Evolutionary conservation across 1,139 yeast species (phyloP), one percentile per base, ranked within the genome.

Genomic region (Yamadazyma siamensis): DNA sequence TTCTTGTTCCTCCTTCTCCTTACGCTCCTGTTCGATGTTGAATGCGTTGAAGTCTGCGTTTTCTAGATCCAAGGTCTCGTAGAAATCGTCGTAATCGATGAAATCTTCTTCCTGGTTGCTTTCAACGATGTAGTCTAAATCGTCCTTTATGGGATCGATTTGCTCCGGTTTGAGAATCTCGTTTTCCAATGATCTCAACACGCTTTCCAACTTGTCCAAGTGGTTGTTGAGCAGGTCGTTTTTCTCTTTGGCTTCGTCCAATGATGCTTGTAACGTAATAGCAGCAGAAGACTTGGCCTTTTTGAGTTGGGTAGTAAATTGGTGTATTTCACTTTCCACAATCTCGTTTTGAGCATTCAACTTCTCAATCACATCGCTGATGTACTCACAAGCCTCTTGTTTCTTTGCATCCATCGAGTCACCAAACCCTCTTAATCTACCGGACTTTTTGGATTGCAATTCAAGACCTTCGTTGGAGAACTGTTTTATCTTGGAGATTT

Each of bases 101-200:
- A 88, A 94, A 49, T 89, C 96, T n/a, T 81, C 95, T 35, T 88
- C 96, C 58, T 85, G 94, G 52, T 91, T 94, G 41, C 91, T 85
- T 41, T 91, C 97, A 26, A 94, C 95, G 54, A 88, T 91, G 59
- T 89, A 91, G 45, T 77, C 87, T 52, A 94, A 84, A 55, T 91
- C 97, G 36, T 94, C 99, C 50, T 81, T 82, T 36, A 87, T 76
- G 18, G 75, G 82, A 47, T 83, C 84, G 12, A 94, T 77, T 36
- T 77, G 76, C 15, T 87, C 95, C 1, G 94, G 85, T 28, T 84
- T 89, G 44, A 91, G 61, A 33, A 77, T 81, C 41, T 88, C 95
- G 54, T 85, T 88, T 43, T 87, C 96, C 36, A 94, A 60, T 51
- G 81, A 70, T 39, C 89, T 73, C 46, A 89, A 65, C 26, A 91